Evolutionary conservation across 2,329 filamentous ascomycete species (phyloP).

Genomic region (Purpureocillium lavendulum): DNA sequence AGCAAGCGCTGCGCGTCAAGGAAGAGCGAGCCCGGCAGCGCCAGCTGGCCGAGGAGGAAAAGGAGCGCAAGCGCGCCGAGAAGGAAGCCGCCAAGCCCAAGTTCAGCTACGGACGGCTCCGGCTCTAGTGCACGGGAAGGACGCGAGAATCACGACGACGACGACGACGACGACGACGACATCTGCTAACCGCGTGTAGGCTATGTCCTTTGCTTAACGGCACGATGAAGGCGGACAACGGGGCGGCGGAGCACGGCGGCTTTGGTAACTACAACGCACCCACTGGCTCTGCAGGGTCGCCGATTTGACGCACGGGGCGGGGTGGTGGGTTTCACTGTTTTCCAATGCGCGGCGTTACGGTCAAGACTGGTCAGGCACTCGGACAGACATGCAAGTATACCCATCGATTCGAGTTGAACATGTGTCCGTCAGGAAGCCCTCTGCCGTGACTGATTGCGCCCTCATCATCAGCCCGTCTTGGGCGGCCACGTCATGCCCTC

Average conservation of each 20-base stretch:
- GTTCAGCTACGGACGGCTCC: constrained; percentile 11
- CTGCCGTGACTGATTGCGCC: too few species aligned
- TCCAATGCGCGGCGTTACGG: not conserved
- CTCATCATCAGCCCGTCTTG: too few species aligned
- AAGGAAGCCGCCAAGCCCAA: constrained; percentile 11
- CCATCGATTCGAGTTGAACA: too few species aligned
- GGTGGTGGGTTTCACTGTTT: not conserved
- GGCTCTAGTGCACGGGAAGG: not conserved
- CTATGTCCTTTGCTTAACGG: constrained; percentile 82
- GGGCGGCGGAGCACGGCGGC: constrained; percentile 46
- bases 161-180: not conserved
- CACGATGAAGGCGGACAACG: constrained; percentile 57
- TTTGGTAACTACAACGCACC: constrained; percentile 47
- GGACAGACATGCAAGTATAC: too few species aligned
- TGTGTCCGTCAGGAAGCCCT: too few species aligned
- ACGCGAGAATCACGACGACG: too few species aligned
- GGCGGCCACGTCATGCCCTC: too few species aligned
- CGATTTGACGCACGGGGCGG: constrained; percentile 11
- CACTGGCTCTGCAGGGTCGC: constrained; percentile 22
- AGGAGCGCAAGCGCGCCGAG: constrained; percentile 9
- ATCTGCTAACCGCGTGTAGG: constrained; percentile 31
- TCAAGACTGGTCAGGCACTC: too few species aligned
- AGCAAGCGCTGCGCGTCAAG: constrained; percentile 5
- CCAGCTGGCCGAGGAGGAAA: constrained; percentile 7
- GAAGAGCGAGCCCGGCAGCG: constrained; percentile 7